Evolutionary conservation across 2,329 filamentous ascomycete genomes (phyloP).

Genomic region (Colletotrichum trifolii): DNA sequence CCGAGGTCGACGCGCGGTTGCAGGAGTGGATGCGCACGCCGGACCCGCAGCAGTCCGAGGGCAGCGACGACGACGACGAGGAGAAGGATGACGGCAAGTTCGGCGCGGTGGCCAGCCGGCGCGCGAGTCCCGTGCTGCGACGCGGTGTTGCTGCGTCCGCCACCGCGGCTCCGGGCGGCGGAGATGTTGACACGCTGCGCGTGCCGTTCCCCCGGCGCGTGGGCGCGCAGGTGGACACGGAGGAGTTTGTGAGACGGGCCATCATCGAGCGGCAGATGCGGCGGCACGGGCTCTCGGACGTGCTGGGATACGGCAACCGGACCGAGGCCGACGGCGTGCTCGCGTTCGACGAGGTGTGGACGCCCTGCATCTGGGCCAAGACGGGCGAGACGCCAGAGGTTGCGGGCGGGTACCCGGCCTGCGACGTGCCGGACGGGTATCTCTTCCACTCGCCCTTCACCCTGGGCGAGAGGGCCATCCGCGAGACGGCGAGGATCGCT

Average conservation of each 20-base stretch:
- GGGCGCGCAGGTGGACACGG: slow-evolving; percentile 54
- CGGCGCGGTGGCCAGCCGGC: neutral
- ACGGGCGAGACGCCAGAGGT: slow-evolving; percentile 26
- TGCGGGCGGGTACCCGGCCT: slow-evolving; percentile 40
- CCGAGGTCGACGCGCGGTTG: slow-evolving; percentile 51
- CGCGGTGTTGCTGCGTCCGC: neutral
- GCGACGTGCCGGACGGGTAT: slow-evolving; percentile 57
- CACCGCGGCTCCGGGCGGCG: neutral
- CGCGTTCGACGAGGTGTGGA: slow-evolving; percentile 55
- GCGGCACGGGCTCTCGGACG: slow-evolving; percentile 53
- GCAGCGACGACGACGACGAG: neutral
- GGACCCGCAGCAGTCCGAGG: slow-evolving; percentile 32
- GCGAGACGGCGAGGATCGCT: slow-evolving; percentile 28
- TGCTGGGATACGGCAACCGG: slow-evolving; percentile 53
- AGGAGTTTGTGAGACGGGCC: slow-evolving; percentile 53
- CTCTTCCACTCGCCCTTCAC: slow-evolving; percentile 65
- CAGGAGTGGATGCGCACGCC: slow-evolving; percentile 55
- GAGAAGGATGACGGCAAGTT: slow-evolving; percentile 11
- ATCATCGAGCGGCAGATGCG: slow-evolving; percentile 62
- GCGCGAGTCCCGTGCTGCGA: neutral
- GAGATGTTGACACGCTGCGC: slow-evolving; percentile 41
- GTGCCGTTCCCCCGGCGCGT: slow-evolving; percentile 52
- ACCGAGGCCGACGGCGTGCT: slow-evolving; percentile 43
- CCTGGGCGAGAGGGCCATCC: slow-evolving; percentile 48
- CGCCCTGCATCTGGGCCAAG: slow-evolving; percentile 52